Conservation (phyloP, 73 alveolate genomes). For the Paramecium sonneborni region DNA sequence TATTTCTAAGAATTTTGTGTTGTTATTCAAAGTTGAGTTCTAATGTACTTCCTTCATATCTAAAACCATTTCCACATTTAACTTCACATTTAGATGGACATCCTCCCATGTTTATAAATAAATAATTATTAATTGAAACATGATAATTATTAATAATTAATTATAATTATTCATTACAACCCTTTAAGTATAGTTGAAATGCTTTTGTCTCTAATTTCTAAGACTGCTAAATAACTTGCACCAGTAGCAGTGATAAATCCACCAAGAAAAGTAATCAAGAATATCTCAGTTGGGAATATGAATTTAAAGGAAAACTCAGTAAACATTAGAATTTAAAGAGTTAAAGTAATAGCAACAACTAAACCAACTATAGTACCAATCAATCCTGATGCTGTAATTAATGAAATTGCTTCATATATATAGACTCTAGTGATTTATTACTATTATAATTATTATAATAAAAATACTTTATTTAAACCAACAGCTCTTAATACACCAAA, state of each 20-base stretch:
- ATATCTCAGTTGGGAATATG: conserved; percentile 88
- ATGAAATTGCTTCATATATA: conserved; percentile 90
- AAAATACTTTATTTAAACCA: conserved; percentile 82
- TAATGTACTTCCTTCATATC: conserved; percentile 11
- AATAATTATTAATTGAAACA: background rate
- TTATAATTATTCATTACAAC: background rate
- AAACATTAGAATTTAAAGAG: conserved; percentile 89
- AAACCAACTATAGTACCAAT: conserved; percentile 92
- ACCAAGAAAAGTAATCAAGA: conserved; percentile 75
- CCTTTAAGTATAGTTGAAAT: conserved; percentile 89
- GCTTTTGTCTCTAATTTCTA: conserved; percentile 82
- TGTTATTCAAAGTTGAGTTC: conserved; percentile 24
- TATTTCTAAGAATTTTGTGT: background rate
- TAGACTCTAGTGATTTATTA: conserved; percentile 84
- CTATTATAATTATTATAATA: background rate
- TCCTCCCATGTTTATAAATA: conserved; percentile 10
- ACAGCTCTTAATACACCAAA: conserved; percentile 96
- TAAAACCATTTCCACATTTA: background rate
- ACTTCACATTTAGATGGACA: conserved; percentile 37
- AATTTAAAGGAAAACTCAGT: conserved; percentile 91
- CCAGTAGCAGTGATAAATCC: conserved; percentile 83
- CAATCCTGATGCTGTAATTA: conserved; percentile 80
- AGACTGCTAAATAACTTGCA: conserved; percentile 89
- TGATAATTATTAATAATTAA: background rate
- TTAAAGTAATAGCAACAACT: conserved; percentile 84